Evolutionary conservation across 2,329 filamentous ascomycete genomes (phyloP), one percentile per base, ranked within the genome.

Genomic region (Aspergillus piperis): DNA sequence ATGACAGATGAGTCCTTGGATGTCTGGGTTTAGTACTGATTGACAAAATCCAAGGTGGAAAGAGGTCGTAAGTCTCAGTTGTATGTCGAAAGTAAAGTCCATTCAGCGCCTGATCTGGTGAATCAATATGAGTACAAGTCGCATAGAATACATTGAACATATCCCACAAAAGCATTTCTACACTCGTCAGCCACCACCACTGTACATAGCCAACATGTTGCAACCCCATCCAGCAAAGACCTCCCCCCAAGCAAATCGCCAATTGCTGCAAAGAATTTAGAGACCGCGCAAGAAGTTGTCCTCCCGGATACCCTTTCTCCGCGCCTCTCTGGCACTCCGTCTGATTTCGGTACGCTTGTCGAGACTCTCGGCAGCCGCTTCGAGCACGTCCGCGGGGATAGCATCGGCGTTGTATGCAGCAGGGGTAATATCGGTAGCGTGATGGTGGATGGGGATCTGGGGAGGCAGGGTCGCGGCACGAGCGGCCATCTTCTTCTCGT

Each of bases 231-330:
- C 49, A 59, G 53, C 30, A 36, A 56, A 54, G 27, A 39, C 23
- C 32, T 49, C 51, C 57, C 54, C 58, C 17, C 32, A 36, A 21
- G 51, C 21, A n/a, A 39, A 30, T 27, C 51, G 36, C 39, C 54
- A 32, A 15, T 21, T 32, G 39, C 39, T 25, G 23, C 44, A 54
- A 59, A 58, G 15, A 51, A 65, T 61, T 71, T 75, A 81, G 68
- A 82, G 72, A 25, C 78, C 78, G 57, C 77, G 77, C 70, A 82
- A 71, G 74, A 80, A 82, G 72, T 82, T 82, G 41, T 72, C 72
- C 62, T 82, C 79, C 62, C 78, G 73, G 56, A 82, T 81, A 15
- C 68, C 70, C 70, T 80, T 81, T 60, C 79, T 74, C 62, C 80
- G 76, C 5, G 79, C 78, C 15, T 72, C 72, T 59, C 80, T 73